phyloP scores from a whole-genome alignment of 768 basidiomycete species.

The Lactifluus volemus region DNA sequence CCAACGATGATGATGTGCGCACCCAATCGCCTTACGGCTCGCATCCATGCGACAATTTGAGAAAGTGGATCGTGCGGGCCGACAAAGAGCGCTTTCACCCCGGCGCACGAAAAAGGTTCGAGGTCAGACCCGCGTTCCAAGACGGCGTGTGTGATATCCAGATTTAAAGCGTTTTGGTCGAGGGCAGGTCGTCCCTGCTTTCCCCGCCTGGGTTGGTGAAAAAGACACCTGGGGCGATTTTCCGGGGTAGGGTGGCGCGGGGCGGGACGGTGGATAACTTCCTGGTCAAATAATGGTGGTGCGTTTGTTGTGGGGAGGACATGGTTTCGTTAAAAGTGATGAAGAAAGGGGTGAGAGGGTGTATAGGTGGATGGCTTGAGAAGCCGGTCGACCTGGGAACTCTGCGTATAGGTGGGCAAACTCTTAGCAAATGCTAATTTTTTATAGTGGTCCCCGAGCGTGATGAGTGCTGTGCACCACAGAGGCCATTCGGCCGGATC shows the following conservation, averaged over 20 bases:
- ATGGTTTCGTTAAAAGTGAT: not conserved
- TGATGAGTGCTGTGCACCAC: constrained; percentile 2
- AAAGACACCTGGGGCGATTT: constrained; percentile 10
- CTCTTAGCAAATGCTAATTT: not conserved
- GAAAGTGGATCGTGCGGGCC: constrained; percentile 9
- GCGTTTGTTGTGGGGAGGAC: not conserved
- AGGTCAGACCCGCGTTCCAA: not conserved
- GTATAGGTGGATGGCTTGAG: too few relatives aligned
- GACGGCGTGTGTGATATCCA: constrained; percentile 11
- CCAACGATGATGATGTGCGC: constrained; percentile 8
- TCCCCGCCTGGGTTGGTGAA: not conserved
- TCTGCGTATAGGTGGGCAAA: too few relatives aligned
- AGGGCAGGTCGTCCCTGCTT: not conserved
- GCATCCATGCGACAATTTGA: constrained; percentile 13
- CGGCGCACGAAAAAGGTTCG: not conserved
- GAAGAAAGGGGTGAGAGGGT: not conserved
- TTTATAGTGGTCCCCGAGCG: not conserved
- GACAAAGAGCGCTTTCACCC: constrained; percentile 10
- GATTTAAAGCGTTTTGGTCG: not conserved
- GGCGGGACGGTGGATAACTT: not conserved
- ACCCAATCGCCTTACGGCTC: constrained; percentile 1
- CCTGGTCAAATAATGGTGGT: not conserved
- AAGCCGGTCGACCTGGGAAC: too few relatives aligned
- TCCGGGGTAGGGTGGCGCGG: not conserved
- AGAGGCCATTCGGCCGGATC: not conserved